Percentiles rank a stretch among this genome's conserved stretches.
These are phyloP conservation scores for Cyberlindnera maritima DNA, from an alignment of 805 yeast genomes.

Conservation along the genomic window DNA sequence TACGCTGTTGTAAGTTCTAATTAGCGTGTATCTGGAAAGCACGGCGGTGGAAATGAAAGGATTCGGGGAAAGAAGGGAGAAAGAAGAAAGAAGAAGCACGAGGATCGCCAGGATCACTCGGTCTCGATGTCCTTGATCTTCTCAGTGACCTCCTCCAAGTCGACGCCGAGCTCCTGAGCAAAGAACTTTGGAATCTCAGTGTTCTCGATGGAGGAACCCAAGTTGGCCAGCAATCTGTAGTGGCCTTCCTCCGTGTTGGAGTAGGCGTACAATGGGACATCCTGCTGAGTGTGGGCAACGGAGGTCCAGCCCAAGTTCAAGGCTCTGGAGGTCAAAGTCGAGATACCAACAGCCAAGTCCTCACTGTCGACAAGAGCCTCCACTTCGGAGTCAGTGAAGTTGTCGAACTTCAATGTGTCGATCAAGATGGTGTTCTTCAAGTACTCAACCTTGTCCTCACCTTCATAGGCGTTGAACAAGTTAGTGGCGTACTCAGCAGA, in stretches of 20 bases:
- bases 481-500: slow-evolving; percentile 69
- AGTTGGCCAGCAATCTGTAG: slow-evolving; percentile 40
- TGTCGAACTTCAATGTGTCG: slow-evolving; percentile 22
- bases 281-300: slow-evolving; percentile 93
- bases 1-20: too few relatives aligned
- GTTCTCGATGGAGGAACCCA: slow-evolving; percentile 83
- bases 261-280: slow-evolving; percentile 83
- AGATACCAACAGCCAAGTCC: slow-evolving; percentile 43
- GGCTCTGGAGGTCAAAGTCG: slow-evolving; percentile 65
- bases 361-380: slow-evolving; percentile 36
- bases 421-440: slow-evolving; percentile 52
- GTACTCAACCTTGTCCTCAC: slow-evolving; percentile 39
- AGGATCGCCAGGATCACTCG: neutral
- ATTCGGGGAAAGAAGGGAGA: neutral
- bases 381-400: slow-evolving; percentile 46
- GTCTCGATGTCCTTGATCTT: slow-evolving; percentile 23
- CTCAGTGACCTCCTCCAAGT: slow-evolving; percentile 48
- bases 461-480: slow-evolving; percentile 38
- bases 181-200: slow-evolving; percentile 77
- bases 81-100: neutral
- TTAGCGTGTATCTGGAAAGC: too few relatives aligned
- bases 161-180: slow-evolving; percentile 49
- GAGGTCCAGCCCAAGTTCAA: slow-evolving; percentile 95
- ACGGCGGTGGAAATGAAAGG: neutral
- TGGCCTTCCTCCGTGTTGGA: slow-evolving; percentile 54